Evolutionary conservation across 805 yeast species (phyloP), one percentile per base, ranked within the genome.

Genomic region (Lipomyces sp.): DNA sequence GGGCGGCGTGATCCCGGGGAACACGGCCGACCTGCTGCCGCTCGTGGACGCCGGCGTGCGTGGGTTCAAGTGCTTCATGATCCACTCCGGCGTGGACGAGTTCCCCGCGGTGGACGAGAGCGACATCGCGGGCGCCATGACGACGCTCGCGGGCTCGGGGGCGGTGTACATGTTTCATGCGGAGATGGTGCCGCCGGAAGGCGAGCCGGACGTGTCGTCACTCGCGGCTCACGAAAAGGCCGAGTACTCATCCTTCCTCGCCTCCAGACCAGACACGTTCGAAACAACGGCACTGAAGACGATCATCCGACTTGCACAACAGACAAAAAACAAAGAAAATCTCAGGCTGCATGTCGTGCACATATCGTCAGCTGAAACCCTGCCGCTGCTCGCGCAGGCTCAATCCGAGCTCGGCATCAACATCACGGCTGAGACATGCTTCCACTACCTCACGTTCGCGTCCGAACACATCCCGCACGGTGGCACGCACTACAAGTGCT

Each of bases 31-130:
- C 60, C 73, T 90, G 58, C 72, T 76, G 21, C 95, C 96, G 0
- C 74, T 90, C 63, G 82, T 89, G 53, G 70, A 81, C 50, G 81
- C 86, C 55, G 98, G 98, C 43, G 96, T 91, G 5, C 75, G 96
- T 39, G 98, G 98, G 0, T 90, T 90, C 73, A 90, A 90, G 67
- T 93, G 95, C 29, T 91, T 90, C 62, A 69, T 91, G 70, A 88
- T 90, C 63, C 95, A 90, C 59, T 83, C 93, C 39, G 96, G 97
- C n/a, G 97, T 91, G 19, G 95, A 88, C 45, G 97, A 90, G 68
- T 90, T 91, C 67, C 97, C 97, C 1, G 86, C 84, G 58, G 83
- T 90, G 46, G 75, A 74, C 35, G 77, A 84, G 18, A 65, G 65
- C 1, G 83, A 88, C 64, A 83, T 91, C 41, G 72, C 76, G 36